Conservation (phyloP, 495 filamentous ascomycete species). For the Talaromyces adpressus region DNA sequence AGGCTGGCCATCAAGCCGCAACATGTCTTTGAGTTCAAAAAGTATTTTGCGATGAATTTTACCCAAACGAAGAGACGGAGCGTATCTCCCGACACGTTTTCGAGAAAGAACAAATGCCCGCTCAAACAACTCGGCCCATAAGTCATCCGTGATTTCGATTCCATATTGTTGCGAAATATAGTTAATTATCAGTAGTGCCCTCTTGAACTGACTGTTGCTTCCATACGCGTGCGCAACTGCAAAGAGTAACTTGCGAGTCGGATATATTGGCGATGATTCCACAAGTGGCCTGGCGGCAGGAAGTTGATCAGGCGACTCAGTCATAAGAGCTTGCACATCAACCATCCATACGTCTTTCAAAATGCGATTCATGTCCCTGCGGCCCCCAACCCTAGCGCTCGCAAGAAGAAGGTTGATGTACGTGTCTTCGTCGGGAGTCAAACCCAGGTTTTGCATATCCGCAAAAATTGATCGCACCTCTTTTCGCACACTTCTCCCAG, state of each 20-base stretch:
- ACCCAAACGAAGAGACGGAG: constrained; percentile 11
- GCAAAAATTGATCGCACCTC: constrained; percentile 33
- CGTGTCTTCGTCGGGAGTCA: constrained; percentile 44
- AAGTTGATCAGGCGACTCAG: constrained; percentile 16
- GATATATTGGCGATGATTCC: constrained; percentile 45
- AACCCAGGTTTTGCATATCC: constrained; percentile 42
- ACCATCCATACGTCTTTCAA: constrained; percentile 53
- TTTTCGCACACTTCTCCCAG: constrained; percentile 23
- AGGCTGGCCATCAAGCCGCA: constrained; percentile 48
- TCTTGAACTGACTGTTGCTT: constrained; percentile 46
- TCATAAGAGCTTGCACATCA: constrained; percentile 38
- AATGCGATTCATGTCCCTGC: constrained; percentile 35
- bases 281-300: constrained; percentile 25
- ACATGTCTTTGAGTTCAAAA: constrained; percentile 35
- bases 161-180: constrained; percentile 50
- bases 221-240: constrained; percentile 54
- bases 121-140: constrained; percentile 54
- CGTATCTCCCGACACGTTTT: constrained; percentile 5
- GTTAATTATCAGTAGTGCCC: constrained; percentile 47
- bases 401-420: constrained; percentile 52
- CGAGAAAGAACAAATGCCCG: constrained; percentile 49
- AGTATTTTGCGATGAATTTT: constrained; percentile 29
- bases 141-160: constrained; percentile 35
- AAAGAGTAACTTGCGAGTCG: constrained; percentile 45
- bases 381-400: constrained; percentile 47